Conservation (phyloP, 139 green algal genomes). For the Closterium sp. region DNA sequence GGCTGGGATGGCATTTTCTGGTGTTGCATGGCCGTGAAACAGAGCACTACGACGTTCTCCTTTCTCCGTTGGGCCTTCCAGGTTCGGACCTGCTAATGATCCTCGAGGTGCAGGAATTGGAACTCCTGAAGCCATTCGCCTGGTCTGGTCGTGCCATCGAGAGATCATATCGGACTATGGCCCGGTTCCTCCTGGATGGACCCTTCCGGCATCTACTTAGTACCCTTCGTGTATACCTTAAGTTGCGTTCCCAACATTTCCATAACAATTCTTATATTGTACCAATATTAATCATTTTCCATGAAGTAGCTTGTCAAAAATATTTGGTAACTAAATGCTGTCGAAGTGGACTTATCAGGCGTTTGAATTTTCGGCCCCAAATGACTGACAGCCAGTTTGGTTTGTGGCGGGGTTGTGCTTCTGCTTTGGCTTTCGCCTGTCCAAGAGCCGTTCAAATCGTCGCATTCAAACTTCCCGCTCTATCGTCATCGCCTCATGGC, state of each 20-base stretch:
- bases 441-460: not conserved
- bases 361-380: not conserved
- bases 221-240: not conserved
- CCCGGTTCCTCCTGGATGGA: constrained; percentile 34
- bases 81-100: constrained; percentile 91
- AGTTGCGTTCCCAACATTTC: too few relatives aligned
- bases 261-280: too few relatives aligned
- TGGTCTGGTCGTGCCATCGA: constrained; percentile 94
- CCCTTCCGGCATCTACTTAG: constrained; percentile 24
- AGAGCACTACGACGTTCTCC: too few relatives aligned
- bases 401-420: not conserved
- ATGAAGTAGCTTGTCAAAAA: too few relatives aligned
- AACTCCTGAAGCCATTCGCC: constrained; percentile 89
- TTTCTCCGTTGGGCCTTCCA: not conserved
- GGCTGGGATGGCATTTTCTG: too few relatives aligned
- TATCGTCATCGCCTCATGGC: not conserved
- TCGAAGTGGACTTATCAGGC: too few relatives aligned
- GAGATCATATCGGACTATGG: constrained; percentile 73
- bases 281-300: too few relatives aligned
- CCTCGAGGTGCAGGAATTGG: constrained; percentile 91
- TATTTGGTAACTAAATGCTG: too few relatives aligned
- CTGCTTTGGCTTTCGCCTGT: not conserved
- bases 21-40: too few relatives aligned
- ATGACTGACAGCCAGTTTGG: not conserved
- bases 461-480: not conserved